Evolutionary conservation across 305 asterid genomes (phyloP), one percentile per base, ranked within the genome.

Genomic region (Striga hermonthica): DNA sequence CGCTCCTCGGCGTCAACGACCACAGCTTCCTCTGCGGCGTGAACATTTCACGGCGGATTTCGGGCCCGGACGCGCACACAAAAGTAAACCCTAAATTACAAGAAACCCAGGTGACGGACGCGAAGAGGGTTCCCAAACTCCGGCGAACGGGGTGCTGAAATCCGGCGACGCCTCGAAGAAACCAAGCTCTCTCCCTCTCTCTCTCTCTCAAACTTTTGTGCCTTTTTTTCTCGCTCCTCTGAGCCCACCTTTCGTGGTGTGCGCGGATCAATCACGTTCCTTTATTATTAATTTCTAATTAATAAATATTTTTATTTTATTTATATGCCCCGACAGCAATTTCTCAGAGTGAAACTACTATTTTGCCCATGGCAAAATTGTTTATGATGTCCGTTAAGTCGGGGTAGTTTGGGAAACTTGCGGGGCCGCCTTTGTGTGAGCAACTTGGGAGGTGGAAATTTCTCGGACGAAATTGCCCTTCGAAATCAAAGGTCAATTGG

Each of bases 1-100:
- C 93, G 69, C 70, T 89, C 75, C 84, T 76, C 38, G 96, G 90
- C 57, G 96, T 74, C 71, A 69, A 72, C 73, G 83, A 65, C 97
- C 95, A 84, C 12, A 80, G 81, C 75, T 82, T 90, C 83, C 77
- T 86, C 82, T 78, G 80, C 62, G 97, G 95, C 73, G 95, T 77
- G 70, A 89, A 86, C 93, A 93, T 93, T 65, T 13, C 55, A 47
- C 66, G 50, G 7, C 74, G 60, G 83, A 79, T 82, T 50, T 47
- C 60, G 58, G 31, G 38, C 59, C 4, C 31, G 60, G 61, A 43
- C 15, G 59, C 12, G 55, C 44, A 39, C 44, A 39, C 53, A 59
- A 59, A 48, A n/a, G 34, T n/a, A 76, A 76, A 65, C 71, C 80
- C 86, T 70, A 71, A 67, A 48, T 72, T 65, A 40, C 40, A 3